Evolutionary conservation across 129 eudicot species (phyloP), one percentile per base, ranked within the genome.

Genomic region (Chrysanthemum seticuspe): DNA sequence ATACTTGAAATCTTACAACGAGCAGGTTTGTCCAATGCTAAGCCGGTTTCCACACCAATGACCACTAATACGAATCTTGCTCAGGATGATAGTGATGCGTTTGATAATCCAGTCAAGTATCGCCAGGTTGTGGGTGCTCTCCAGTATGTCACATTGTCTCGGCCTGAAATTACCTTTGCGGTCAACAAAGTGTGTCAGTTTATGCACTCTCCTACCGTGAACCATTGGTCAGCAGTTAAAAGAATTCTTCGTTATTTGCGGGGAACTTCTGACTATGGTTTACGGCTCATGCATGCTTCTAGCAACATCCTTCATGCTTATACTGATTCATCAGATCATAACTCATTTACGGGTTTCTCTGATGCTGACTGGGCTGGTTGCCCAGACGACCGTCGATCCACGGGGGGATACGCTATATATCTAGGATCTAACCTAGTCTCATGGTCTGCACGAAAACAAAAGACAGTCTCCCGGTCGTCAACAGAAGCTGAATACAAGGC

Each of bases 181-280:
- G 23, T 15, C 52, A 36, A 40, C 52, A 64, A 40, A 64, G 53
- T 36, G 25, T 64, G 52, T 64, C 25, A 36, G 25, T 64, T 31
- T 18, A 64, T 64, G 52, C 69, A 64, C 29, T 40, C 52, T 7
- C 12, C 52, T 2, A 64, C 52, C 21, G 23, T 31, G 40, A 40
- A 62, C 31, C 67, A 62, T 3, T 27, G 67, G 67, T 62, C 67
- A 2, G 45, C 67, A 2, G 48, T 62, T 11, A 62, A 27, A 62
- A 4, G 48, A 2, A 62, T 27, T 4, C 14, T 10, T 8, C 67
- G 18, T 8, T 27, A 25, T 7, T 57, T 57, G 27, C 27, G 27
- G 27, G 27, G 27, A 1, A 25, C 27, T 25, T 25, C 27, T 25
- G 27, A 25, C 27, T 25, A 25, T 4, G 10, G 15, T 10, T 15